Base-by-base conservation (phyloP, 139 green algal genomes). In the Pleodorina starrii region DNA sequence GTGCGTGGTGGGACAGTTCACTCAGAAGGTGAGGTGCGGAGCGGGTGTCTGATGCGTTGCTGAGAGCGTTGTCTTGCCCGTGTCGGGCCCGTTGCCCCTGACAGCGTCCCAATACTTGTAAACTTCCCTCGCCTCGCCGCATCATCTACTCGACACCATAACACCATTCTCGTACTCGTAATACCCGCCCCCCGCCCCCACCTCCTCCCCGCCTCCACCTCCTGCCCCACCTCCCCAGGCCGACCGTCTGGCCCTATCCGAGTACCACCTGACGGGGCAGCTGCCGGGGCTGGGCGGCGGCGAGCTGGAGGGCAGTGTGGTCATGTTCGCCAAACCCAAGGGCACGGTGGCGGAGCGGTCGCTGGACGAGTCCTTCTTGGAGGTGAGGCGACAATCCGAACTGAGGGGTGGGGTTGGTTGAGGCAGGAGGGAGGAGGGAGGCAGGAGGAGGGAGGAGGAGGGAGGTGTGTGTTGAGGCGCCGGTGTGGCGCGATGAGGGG, bases 291-390 rank as follows among this genome's bases (percentile, higher is more conserved):
- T 82, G 74, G 51, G 77, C 21, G 51, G 19, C 51, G 81, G 19
- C 19, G 86, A 90, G 40, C 75, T 84, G 51, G 83, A 88, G 57
- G 91, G 91, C 51, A 93, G 89, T 51, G 73, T 90, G 7, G 85
- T 89, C 7, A 92, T 94, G 89, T 94, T 94, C 81, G 86, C 46
- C 2, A 35, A 73, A n/a, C 84, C 77, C 51, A n/a, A 35, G 51
- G 77, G 77, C 35, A n/a, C n/a, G n/a, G 77, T 50, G 14, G 72
- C 76, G 23, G 29, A 89, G 60, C 38, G 77, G 21, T 44, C 84
- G 19, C 27, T 92, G 71, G 77, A 84, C 35, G 89, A 92, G 84
- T 48, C 32, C 77, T 90, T 90, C 75, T 38, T 90, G 51, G 85
- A 91, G 80, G 74, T 90, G 44, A 0, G 54, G 66, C 51, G 17